Evolutionary conservation across 768 basidiomycete genomes (phyloP).

Genomic region (Sarcodon sp.): DNA sequence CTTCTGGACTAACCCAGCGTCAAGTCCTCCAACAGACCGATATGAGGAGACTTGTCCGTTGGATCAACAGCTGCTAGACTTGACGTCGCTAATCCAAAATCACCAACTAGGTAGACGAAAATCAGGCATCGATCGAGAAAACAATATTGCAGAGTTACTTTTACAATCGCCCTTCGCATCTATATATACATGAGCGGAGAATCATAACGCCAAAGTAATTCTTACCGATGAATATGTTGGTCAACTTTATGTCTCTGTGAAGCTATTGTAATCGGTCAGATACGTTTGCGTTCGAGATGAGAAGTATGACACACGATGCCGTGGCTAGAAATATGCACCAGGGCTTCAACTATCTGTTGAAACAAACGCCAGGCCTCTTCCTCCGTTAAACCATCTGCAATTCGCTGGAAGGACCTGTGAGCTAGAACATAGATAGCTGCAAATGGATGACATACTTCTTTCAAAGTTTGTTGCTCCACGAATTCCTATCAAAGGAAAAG

Average conservation of each 20-base stretch:
- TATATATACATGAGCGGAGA: slow-evolving; percentile 14
- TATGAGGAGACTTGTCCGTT: slow-evolving; percentile 24
- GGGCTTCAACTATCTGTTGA: slow-evolving; percentile 79
- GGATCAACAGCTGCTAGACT: slow-evolving; percentile 71
- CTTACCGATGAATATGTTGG: slow-evolving; percentile 88
- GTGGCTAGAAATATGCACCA: slow-evolving; percentile 79
- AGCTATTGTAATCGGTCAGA: slow-evolving; percentile 22
- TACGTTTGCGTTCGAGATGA: not conserved
- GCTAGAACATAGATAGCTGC: not conserved
- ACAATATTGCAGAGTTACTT: slow-evolving; percentile 23
- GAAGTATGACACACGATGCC: slow-evolving; percentile 51
- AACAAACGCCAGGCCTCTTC: slow-evolving; percentile 86
- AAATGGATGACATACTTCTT: slow-evolving; percentile 38
- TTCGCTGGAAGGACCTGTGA: slow-evolving; percentile 26
- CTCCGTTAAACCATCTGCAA: slow-evolving; percentile 72
- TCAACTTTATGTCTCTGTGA: slow-evolving; percentile 84
- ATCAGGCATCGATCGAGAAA: not conserved
- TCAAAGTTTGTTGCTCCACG: slow-evolving; percentile 82
- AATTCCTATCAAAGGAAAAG: slow-evolving; percentile 46
- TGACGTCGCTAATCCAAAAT: slow-evolving; percentile 86
- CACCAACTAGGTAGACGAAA: slow-evolving; percentile 47
- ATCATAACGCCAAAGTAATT: slow-evolving; percentile 1
- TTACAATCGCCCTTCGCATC: slow-evolving; percentile 80
- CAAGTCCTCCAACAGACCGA: slow-evolving; percentile 35
- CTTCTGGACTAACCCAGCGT: slow-evolving; percentile 41